phyloP scores from a whole-genome alignment of 75 land plant species.

The Ceratopteris richardii region DNA sequence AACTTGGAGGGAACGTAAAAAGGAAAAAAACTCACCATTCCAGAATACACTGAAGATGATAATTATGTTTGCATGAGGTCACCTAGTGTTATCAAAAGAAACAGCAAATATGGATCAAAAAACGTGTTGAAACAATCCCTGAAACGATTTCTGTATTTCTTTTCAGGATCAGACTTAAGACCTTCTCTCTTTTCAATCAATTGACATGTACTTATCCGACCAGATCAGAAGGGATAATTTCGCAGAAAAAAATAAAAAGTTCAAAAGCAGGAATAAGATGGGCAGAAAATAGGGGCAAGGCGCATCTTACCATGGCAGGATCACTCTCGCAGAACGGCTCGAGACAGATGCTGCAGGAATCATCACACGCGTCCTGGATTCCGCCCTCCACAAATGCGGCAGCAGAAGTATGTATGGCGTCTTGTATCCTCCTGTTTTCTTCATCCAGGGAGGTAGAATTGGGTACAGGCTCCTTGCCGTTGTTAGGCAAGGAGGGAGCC shows the following conservation, averaged over 20 bases:
- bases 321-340: constrained; percentile 75
- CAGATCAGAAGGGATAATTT: too few relatives aligned
- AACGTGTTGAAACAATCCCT: too few relatives aligned
- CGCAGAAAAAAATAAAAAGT: neutral
- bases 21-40: constrained; percentile 68
- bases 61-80: constrained; percentile 92
- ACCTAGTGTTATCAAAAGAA: too few relatives aligned
- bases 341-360: constrained; percentile 92
- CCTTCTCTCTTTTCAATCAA: too few relatives aligned
- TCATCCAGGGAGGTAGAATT: too few relatives aligned
- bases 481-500: too few relatives aligned
- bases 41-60: constrained; percentile 95
- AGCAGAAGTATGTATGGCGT: constrained; percentile 42
- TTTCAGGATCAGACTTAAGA: too few relatives aligned
- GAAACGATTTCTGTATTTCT: too few relatives aligned
- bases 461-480: too few relatives aligned
- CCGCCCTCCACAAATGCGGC: constrained; percentile 98
- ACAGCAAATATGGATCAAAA: too few relatives aligned
- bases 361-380: constrained; percentile 86
- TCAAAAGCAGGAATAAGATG: neutral
- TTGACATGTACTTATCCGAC: too few relatives aligned
- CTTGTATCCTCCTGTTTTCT: neutral
- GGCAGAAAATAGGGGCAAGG: neutral
- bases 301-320: constrained; percentile 61
- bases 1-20: too few relatives aligned